phyloP scores from a whole-genome alignment of 192 early-diverging fungal species.

The Mortierella claussenii region DNA sequence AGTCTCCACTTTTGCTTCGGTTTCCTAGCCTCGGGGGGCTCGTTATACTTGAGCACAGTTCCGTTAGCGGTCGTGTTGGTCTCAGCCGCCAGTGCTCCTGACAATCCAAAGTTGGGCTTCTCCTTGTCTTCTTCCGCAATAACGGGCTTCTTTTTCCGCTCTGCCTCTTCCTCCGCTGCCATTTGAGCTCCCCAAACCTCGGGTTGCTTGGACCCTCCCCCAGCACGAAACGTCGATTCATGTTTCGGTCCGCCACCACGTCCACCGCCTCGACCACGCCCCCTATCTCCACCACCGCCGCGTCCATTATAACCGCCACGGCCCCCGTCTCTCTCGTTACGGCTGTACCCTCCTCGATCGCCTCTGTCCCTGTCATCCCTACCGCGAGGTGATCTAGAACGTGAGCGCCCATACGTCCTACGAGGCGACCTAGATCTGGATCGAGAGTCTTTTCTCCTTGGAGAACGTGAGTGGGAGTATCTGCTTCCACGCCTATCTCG shows the following conservation, averaged over 20 bases:
- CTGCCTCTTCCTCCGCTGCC: constrained; percentile 38
- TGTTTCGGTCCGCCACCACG: constrained; percentile 33
- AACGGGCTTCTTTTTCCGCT: constrained; percentile 41
- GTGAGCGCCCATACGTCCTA: constrained; percentile 12
- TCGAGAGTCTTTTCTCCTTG: too few species aligned
- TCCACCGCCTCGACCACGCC: constrained; percentile 18
- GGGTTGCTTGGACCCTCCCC: constrained; percentile 18
- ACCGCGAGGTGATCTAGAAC: constrained; percentile 23
- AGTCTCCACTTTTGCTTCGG: constrained; percentile 82
- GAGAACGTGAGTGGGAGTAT: constrained; percentile 11
- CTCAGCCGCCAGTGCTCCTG: constrained; percentile 90
- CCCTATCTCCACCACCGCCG: constrained; percentile 14
- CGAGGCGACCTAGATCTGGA: constrained; percentile 12
- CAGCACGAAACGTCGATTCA: constrained; percentile 37
- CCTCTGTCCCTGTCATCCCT: neutral
- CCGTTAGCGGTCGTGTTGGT: constrained; percentile 86
- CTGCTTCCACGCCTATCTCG: neutral
- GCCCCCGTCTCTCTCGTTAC: neutral
- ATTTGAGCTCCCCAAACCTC: constrained; percentile 56
- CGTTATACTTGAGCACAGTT: constrained; percentile 89
- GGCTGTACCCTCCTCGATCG: constrained; percentile 10
- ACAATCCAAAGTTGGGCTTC: constrained; percentile 85
- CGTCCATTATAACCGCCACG: neutral
- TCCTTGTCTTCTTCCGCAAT: constrained; percentile 64
- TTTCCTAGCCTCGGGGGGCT: constrained; percentile 89